These are phyloP conservation scores for Cardamine chenopodiifolia DNA, from an alignment of 345 rosid species.

Conservation along the genomic window DNA sequence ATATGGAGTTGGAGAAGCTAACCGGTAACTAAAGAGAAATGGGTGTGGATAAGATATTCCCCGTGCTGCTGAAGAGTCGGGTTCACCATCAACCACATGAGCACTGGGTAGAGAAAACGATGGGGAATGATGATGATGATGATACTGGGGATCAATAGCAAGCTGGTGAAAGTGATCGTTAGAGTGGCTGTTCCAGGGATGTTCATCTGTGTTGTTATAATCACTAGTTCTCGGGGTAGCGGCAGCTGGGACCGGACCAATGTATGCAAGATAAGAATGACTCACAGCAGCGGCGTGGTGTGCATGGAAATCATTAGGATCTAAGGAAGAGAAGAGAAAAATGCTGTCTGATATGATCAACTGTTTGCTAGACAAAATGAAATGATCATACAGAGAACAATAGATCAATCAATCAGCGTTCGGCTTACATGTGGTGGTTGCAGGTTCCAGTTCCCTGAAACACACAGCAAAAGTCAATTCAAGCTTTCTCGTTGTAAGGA, in stretches of 20 bases:
- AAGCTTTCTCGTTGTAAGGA: background rate
- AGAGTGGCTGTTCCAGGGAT: conserved; percentile 57
- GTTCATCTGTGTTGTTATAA: conserved; percentile 46
- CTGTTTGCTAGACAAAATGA: conserved; percentile 25
- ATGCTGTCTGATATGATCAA: conserved; percentile 14
- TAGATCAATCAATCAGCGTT: conserved; percentile 9
- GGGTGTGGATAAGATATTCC: conserved; percentile 53
- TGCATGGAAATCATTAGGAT: conserved; percentile 54
- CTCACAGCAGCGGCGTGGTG: conserved; percentile 53
- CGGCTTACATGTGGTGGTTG: conserved; percentile 64
- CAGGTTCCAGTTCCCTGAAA: conserved; percentile 69
- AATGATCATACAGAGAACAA: conserved; percentile 9
- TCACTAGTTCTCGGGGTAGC: conserved; percentile 50
- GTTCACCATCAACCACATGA: conserved; percentile 52
- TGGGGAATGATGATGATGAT: conserved; percentile 44
- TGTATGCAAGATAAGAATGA: conserved; percentile 61
- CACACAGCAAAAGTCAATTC: conserved; percentile 20
- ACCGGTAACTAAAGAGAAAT: conserved; percentile 56
- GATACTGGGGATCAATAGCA: conserved; percentile 61
- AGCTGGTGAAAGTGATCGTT: conserved; percentile 52
- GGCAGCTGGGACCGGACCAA: conserved; percentile 51
- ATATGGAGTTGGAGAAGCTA: conserved; percentile 36
- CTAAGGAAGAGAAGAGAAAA: conserved; percentile 43
- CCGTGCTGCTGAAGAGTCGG: conserved; percentile 51
- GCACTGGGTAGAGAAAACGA: conserved; percentile 48